Evolutionary conservation across 306 rosid species (phyloP), one percentile per base, ranked within the genome.

Genomic region (Canavalia gladiata): DNA sequence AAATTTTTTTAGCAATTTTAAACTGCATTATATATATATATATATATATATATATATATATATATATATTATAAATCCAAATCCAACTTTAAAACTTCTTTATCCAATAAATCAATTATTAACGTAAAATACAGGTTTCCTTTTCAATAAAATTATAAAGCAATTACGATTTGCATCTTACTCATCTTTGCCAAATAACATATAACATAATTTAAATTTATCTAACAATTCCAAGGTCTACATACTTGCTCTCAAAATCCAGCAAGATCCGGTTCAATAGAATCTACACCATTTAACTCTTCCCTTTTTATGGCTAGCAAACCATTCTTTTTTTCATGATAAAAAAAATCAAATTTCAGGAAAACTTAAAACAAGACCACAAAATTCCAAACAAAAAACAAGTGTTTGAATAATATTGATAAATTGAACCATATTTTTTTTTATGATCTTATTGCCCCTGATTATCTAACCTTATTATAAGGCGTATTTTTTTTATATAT

Each of bases 181-280:
- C 25, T 68, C 2, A 35, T 51, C 33, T 28, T n/a, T 34, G 51
- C 46, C 66, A 76, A 33, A n/a, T 10, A 47, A 49, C 33, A 52
- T 3, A 2, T 57, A 71, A 75, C 55, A 65, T 37, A 46, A 47
- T 72, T 46, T 13, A 66, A 86, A 66, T 33, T 63, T 55, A 39
- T 50, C 59, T 9, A 75, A 42, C 11, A 64, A 71, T 66, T 58
- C 82, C 28, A 18, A 68, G 6, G 80, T 34, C 77, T 66, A 42
- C 33, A 71, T 89, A 93, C 99, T 98, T 93, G 94, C 75, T 96
- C 97, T 10, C 90, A 92, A 72, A 96, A 96, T 72, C 97, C 97
- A 90, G 89, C 87, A 54, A 97, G 92, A 87, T 96, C 99, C 46
- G 97, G 91, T 79, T 92, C 98, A 4, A 79, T 58, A 72, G 92